phyloP scores from a whole-genome alignment of 1,284 basidiomycete genomes.

The Pseudozyma pruni region DNA sequence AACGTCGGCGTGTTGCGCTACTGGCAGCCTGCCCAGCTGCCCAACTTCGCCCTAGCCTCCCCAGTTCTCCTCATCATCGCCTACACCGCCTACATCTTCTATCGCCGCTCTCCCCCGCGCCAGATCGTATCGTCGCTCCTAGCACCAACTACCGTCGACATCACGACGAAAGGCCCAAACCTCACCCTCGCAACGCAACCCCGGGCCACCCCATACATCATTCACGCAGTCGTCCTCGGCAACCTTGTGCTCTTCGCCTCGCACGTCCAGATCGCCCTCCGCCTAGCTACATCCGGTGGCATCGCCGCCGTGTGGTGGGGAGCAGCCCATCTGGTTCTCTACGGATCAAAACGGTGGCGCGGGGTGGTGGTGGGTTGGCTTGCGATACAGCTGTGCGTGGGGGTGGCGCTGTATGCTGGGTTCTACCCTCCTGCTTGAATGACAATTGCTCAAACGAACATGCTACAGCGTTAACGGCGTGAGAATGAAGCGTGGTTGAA shows the following conservation, averaged over 20 bases:
- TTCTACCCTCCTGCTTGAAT: constrained; percentile 96
- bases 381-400: constrained; percentile 78
- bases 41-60: constrained; percentile 84
- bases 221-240: constrained; percentile 74
- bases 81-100: constrained; percentile 60
- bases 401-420: constrained; percentile 81
- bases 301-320: constrained; percentile 87
- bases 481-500: too few relatives aligned
- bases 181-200: constrained; percentile 1
- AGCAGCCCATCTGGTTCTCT: constrained; percentile 74
- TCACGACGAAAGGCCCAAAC: not conserved
- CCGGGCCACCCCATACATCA: constrained; percentile 74
- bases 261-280: constrained; percentile 89
- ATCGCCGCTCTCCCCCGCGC: not conserved
- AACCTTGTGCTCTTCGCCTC: constrained; percentile 78
- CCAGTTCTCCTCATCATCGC: constrained; percentile 72
- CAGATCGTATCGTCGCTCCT: constrained; percentile 56
- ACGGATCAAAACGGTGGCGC: constrained; percentile 60
- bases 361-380: constrained; percentile 76
- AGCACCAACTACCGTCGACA: constrained; percentile 4
- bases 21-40: constrained; percentile 83
- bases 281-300: constrained; percentile 75
- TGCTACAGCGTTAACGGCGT: too few relatives aligned
- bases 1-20: constrained; percentile 84
- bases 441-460: too few relatives aligned